Base-by-base conservation (phyloP, 2,329 filamentous ascomycete species). In the Arthrobotrys pseudoclavata region DNA sequence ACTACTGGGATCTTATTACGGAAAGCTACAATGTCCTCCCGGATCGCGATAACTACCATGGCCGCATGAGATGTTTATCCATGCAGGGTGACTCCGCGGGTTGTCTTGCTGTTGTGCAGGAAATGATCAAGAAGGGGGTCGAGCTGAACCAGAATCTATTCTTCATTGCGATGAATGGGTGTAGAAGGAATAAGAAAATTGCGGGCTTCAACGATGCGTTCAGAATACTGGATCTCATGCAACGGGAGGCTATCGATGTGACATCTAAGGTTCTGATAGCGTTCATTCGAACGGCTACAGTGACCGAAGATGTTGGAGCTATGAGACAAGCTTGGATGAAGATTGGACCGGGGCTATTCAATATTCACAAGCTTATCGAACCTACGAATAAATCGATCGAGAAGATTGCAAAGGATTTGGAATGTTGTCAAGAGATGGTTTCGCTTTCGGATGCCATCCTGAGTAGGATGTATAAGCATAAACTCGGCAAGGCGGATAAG, bases 1-100 rank as follows among this genome's bases (percentile, higher is more conserved):
- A 87, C 47, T 97, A 97, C 84, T 98, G 94, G 94, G 86, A 91
- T 18, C 82, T 91, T 4, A 85, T 98, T 71, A 92, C 91, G 4
- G 83, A 86, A 1, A 84, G 86, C 15, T 87, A 89, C 82, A 84
- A 84, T n/a, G 84, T 97, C 72, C 82, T 85, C 1, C 94, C 95
- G 0, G 94, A 97, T 82, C 81, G 85, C 7, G 87, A 90, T 79
- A 94, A 93, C 82, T 91, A 90, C 84, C 86, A 89, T 79, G 85
- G 86, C 79, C 90, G 93, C 81, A 86, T 97, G 15, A 87, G 89
- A 66, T 83, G 61, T 5, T 48, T 71, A 6, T 68, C 68, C 6
- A 55, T 66, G 47, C 75, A 66, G n/a, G 53, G 68, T n/a, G 68
- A 78, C 24, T 72, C 67, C 12, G 52, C 34, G 10, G 75, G 45